These are phyloP conservation scores for Boletales sp. DNA, from an alignment of 768 basidiomycete species.

Conservation along the genomic window DNA sequence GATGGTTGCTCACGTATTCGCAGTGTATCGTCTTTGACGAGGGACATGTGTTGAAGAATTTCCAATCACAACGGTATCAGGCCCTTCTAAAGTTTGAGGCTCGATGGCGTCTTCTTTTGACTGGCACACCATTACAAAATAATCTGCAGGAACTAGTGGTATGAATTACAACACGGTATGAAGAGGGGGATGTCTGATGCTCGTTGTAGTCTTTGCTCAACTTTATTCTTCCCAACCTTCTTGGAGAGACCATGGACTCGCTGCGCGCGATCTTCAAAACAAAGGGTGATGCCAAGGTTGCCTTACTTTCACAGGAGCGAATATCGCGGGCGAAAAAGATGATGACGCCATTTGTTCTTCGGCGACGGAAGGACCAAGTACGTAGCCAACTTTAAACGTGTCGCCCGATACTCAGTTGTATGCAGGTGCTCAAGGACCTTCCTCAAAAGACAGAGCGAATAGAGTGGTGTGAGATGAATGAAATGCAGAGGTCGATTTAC, in stretches of 20 bases:
- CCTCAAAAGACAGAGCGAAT: slow-evolving; percentile 91
- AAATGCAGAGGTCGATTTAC: slow-evolving; percentile 80
- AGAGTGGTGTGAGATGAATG: slow-evolving; percentile 93
- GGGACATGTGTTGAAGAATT: slow-evolving; percentile 96
- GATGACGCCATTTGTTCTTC: slow-evolving; percentile 98
- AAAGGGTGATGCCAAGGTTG: slow-evolving; percentile 86
- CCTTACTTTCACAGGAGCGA: slow-evolving; percentile 86
- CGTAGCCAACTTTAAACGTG: slow-evolving; percentile 8
- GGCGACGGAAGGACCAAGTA: slow-evolving; percentile 94
- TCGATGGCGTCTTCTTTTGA: slow-evolving; percentile 87
- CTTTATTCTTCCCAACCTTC: slow-evolving; percentile 92
- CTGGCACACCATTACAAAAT: slow-evolving; percentile 93
- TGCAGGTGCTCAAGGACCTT: slow-evolving; percentile 84
- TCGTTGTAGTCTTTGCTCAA: slow-evolving; percentile 83
- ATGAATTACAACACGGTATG: slow-evolving; percentile 26
- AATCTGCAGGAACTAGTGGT: slow-evolving; percentile 89
- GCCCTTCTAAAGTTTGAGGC: slow-evolving; percentile 81
- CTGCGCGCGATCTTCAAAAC: slow-evolving; percentile 96
- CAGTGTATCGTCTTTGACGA: slow-evolving; percentile 96
- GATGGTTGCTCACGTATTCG: background rate
- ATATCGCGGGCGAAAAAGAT: slow-evolving; percentile 96
- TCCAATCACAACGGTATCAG: slow-evolving; percentile 94
- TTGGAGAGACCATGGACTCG: slow-evolving; percentile 70
- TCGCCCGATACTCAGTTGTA: background rate
- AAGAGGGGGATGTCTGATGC: slow-evolving; percentile 8